Evolutionary conservation across 805 yeast species (phyloP), one percentile per base, ranked within the genome.

Genomic region (Groenewaldozyma salmanticensis): DNA sequence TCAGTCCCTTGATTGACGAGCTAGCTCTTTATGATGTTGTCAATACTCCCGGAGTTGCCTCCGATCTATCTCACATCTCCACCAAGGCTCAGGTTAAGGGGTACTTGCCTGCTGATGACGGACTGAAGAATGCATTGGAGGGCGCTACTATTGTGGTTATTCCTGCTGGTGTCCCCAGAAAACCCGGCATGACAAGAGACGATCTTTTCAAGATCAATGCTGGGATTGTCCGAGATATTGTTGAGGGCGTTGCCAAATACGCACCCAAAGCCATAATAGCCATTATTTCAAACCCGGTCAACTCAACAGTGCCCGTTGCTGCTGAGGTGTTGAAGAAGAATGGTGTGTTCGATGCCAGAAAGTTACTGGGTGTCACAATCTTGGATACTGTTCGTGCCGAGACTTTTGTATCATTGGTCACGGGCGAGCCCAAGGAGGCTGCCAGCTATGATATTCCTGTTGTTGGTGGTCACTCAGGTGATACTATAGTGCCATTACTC

Each of bases 401-500:
- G 61, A 79, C 86, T 35, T 86, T 85, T 34, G 65, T 80, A 47
- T 71, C 85, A 35, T 77, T 75, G 52, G 62, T 75, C 37, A 65
- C 65, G 42, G 67, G 70, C 31, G 59, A 56, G 31, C 43, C 48
- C 16, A 42, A 34, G 17, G 58, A 60, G 48, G 70, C 83, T 39
- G 67, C 72, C 50, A 71, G 67, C 49, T 72, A 61, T 51, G 59
- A 60, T 52, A 68, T 85, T 42, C 79, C 86, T 17, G 95, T 88
- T 40, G 69, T 87, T 52, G 96, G 96, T 47, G 96, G 96, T 40
- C 96, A 87, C 70, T 84, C 95, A 24, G 96, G 96, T 50, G 90
- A 81, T 59, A 87, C 96, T 38, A 87, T 87, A 58, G 92, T 87
- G 33, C 96, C 96, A 41, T 70, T 87, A 51, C 75, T 80, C 60